phyloP scores from a whole-genome alignment of 2,329 filamentous ascomycete species.

The Diaporthe ilicicola region DNA sequence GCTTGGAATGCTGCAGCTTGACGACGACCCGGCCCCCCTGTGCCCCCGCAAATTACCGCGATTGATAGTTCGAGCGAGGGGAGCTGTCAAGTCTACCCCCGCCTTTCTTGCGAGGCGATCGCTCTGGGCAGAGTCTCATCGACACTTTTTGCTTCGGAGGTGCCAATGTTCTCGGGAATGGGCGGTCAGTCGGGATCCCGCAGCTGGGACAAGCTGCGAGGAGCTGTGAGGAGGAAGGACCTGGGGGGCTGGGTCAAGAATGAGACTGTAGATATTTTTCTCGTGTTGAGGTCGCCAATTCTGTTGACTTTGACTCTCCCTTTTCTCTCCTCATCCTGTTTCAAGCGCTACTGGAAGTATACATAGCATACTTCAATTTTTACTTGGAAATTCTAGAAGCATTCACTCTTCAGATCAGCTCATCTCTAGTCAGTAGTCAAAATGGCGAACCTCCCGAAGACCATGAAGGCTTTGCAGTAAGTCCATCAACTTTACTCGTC shows the following conservation, averaged over 20 bases:
- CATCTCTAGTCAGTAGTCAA: constrained; percentile 29
- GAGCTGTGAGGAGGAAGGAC: background rate
- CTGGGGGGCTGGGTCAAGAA: constrained; percentile 23
- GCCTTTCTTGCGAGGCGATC: constrained; percentile 24
- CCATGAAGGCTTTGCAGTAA: constrained; percentile 43
- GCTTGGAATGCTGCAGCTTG: constrained; percentile 23
- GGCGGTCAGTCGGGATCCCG: background rate
- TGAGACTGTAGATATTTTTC: background rate
- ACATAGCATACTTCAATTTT: background rate
- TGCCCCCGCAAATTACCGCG: constrained; percentile 27
- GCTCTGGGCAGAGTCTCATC: constrained; percentile 24
- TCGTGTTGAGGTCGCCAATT: background rate
- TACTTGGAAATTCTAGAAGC: background rate
- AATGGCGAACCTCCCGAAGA: constrained; percentile 47
- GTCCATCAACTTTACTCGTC: background rate
- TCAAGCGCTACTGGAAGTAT: background rate
- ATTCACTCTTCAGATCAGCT: background rate
- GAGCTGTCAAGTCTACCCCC: constrained; percentile 22
- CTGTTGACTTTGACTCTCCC: background rate
- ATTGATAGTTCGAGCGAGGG: constrained; percentile 16
- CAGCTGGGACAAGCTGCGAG: background rate
- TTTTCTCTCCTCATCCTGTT: background rate
- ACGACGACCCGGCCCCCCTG: constrained; percentile 26
- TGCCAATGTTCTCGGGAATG: constrained; percentile 7
- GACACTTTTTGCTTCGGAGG: background rate